Evolutionary conservation across 2,329 filamentous ascomycete genomes (phyloP), one percentile per base, ranked within the genome.

Genomic region (Penicillium sp.): DNA sequence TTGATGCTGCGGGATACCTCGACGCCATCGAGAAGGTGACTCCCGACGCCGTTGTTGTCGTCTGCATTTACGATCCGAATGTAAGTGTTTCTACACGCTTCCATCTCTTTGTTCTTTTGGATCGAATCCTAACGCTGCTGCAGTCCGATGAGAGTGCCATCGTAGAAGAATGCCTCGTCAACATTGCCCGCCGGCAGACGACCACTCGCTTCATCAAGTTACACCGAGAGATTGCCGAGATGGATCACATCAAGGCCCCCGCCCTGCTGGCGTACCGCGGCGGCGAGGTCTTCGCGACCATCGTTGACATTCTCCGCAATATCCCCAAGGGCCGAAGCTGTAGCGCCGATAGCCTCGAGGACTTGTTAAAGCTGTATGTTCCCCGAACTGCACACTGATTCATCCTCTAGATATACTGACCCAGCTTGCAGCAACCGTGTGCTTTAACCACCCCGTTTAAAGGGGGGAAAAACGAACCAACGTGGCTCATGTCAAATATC

Each of bases 21-120:
- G 90, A 97, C 65, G 90, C 91, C 39, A 88, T 97, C 54, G 93
- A 98, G 70, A 93, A 88, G 68, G 87, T 91, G 4, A 76, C 81
- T 26, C 70, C 82, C 33, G 86, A 91, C 32, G 91, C 87, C 0
- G 78, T 86, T 3, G 90, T 97, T 2, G 85, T 96, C 2, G 93
- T 98, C 18, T 94, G 91, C 69, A 89, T 98, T 51, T 93, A 89
- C 65, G 89, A 96, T 60, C 79, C 86, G 46, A 78, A 86, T 74
- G 89, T 94, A 78, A 63, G 81, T 69, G 35, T 37, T 35, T 18
- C 7, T 27, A 7, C 18, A 40, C n/a, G 13, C 17, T 30, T 27
- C 18, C 15, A 30, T 20, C 8, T 36, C 25, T 23, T 26, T 21
- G 15, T 9, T 18, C 11, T n/a, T n/a, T n/a, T n/a, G n/a, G 37